Percentiles rank a stretch among this genome's conserved stretches.
Evolutionary conservation across 208 protist species (phyloP).

Genomic region (Lotmaria passim): DNA sequence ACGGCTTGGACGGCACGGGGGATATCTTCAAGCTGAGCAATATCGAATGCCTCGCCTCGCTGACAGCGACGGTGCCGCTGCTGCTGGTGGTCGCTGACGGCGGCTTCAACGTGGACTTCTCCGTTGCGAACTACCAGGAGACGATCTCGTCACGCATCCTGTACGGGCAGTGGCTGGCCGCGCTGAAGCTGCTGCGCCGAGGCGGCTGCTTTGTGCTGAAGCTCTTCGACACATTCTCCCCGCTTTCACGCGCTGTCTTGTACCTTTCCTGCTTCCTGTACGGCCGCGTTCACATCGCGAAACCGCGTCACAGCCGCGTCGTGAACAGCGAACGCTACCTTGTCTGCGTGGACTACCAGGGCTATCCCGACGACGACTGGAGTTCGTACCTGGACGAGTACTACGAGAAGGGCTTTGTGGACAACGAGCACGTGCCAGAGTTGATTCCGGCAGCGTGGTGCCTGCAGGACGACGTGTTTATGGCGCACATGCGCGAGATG

Average conservation of each 20-base stretch:
- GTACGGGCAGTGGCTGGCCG: slow-evolving; percentile 83
- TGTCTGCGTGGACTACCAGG: slow-evolving; percentile 64
- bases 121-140: slow-evolving; percentile 87
- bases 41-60: slow-evolving; percentile 69
- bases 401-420: slow-evolving; percentile 66
- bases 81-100: slow-evolving; percentile 92
- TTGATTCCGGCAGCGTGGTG: slow-evolving; percentile 64
- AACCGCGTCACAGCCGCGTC: slow-evolving; percentile 89
- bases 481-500: slow-evolving; percentile 50
- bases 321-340: slow-evolving; percentile 93
- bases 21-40: slow-evolving; percentile 84
- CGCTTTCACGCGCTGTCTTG: slow-evolving; percentile 72
- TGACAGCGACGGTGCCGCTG: slow-evolving; percentile 42
- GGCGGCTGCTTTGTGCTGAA: slow-evolving; percentile 90
- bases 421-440: slow-evolving; percentile 61
- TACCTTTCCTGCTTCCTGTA: slow-evolving; percentile 88
- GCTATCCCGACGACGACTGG: slow-evolving; percentile 49
- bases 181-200: slow-evolving; percentile 65
- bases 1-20: slow-evolving; percentile 86
- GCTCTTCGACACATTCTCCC: slow-evolving; percentile 91
- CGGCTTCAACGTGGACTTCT: slow-evolving; percentile 78
- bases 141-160: slow-evolving; percentile 88
- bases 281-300: slow-evolving; percentile 83
- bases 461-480: slow-evolving; percentile 56
- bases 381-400: slow-evolving; percentile 56